Evolutionary conservation across 495 filamentous ascomycete species (phyloP).

Genomic region (Penicillium bovifimosum): DNA sequence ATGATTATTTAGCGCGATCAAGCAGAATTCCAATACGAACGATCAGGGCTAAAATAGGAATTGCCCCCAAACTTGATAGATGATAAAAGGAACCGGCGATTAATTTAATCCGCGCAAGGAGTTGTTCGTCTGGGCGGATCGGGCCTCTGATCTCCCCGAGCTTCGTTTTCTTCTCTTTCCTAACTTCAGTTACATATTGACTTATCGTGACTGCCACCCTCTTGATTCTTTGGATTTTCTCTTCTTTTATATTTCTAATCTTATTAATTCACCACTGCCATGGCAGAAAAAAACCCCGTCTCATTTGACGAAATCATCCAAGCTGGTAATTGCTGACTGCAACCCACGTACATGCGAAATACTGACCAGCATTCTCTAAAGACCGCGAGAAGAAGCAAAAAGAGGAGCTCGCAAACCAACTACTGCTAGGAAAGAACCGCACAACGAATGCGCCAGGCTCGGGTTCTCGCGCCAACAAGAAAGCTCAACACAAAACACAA

Average conservation of each 20-base stretch:
- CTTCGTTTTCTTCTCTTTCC: conserved; percentile 5
- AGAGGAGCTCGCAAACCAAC: conserved; percentile 63
- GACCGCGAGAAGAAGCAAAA: conserved; percentile 66
- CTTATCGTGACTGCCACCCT: neutral
- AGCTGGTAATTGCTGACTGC: conserved; percentile 40
- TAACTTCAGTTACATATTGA: neutral
- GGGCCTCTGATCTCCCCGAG: neutral
- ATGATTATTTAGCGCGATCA: neutral
- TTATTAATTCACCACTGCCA: conserved; percentile 14
- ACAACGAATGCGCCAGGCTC: conserved; percentile 51
- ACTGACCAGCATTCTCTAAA: conserved; percentile 20
- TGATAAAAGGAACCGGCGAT: neutral
- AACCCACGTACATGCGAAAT: neutral
- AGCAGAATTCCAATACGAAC: neutral
- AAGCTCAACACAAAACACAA: conserved; percentile 35
- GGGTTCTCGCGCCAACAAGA: conserved; percentile 18
- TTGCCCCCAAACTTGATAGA: neutral
- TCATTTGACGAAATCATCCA: conserved; percentile 65
- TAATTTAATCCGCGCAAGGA: neutral
- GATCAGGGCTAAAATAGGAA: neutral
- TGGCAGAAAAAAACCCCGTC: conserved; percentile 45
- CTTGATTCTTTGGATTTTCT: neutral
- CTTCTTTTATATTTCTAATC: neutral
- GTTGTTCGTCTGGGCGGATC: neutral
- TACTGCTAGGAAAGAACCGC: conserved; percentile 65